Evolutionary conservation across 2,329 filamentous ascomycete species (phyloP), one percentile per base, ranked within the genome.

Genomic region (Cryphonectria radicalis): DNA sequence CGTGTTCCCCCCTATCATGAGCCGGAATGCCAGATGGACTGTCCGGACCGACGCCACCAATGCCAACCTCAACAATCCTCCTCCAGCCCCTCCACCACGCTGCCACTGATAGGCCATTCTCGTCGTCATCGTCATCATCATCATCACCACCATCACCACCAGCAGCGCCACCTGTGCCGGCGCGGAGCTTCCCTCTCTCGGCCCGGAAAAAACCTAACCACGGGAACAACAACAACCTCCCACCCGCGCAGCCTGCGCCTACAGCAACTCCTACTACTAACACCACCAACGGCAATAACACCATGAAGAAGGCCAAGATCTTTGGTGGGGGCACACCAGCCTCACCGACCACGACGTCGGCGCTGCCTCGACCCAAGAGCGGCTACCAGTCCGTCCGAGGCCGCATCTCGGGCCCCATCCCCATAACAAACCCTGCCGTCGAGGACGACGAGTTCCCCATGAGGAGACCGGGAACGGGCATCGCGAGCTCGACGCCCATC

Each of bases 341-440:
- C 70, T 68, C 68, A 70, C 74, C 85, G 68, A 80, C 76, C 3
- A 50, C 46, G 22, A 3, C 46, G 1, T 43, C 42, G 42, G 42
- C 42, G 75, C 76, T 80, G 74, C 81, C 81, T 74, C 80, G 82
- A 74, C 81, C 80, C 69, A 83, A 82, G 74, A 78, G 81, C 55
- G 80, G 79, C 70, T 80, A 83, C 74, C 78, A 79, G 69, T 85
- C 85, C 46, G 86, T 90, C 73, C 86, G 89, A 55, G 88, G 88
- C 73, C 87, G 85, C 74, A 90, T 91, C 73, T 90, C 88, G 42
- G 84, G 83, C 8, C 89, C 89, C 19, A 90, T 91, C 64, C 88
- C 88, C 1, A 86, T 91, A 32, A 78, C 81, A 25, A 81, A 79
- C 70, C 77, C 81, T 10, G 74, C 82, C 57, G 74, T 82, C 57